Evolutionary conservation across 192 early-diverging fungal species (phyloP), one percentile per base, ranked within the genome.

Genomic region (Allomyces macrogynus): DNA sequence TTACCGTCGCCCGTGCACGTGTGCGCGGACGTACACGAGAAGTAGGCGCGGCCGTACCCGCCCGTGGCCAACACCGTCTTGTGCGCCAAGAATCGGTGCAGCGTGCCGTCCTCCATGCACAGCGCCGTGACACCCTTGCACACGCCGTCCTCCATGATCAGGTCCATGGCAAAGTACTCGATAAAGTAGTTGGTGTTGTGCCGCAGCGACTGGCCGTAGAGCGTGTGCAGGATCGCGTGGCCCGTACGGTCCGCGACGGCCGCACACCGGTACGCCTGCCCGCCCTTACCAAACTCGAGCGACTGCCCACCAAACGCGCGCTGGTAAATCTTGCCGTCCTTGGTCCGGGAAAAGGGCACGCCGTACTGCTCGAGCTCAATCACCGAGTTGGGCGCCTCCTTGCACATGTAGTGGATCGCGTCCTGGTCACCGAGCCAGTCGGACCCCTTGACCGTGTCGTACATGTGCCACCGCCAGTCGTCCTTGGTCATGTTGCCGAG

Each of bases 401-500:
- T 86, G 77, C 93, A 96, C 95, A 98, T 98, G 78, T 98, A 98
- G 74, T 98, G 95, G 66, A 98, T 98, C 63, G 95, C 95, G 67
- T 98, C 93, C 81, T 98, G 95, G 78, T 98, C 95, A 78, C 93
- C 95, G 23, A 98, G 84, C 95, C 95, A 98, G 74, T 98, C 95
- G 67, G 87, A 89, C 63, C 93, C 95, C 82, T 98, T 98, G 74
- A 95, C 93, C 24, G 95, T 95, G 67, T 98, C 95, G 72, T 95
- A 98, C 95, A 98, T 98, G 76, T 98, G 95, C 95, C 95, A 98
- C 77, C 93, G 85, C 95, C 95, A 99, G 81, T 99, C 95, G 76
- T 99, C 95, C 78, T 99, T 91, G 67, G 86, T 84, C 93, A 99
- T 96, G 78, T 99, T 99, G 63, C 95, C 95, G 60, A 99, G 85